Evolutionary conservation across 441 rosid species (phyloP).

Genomic region (Pelargonium fulgidum): DNA sequence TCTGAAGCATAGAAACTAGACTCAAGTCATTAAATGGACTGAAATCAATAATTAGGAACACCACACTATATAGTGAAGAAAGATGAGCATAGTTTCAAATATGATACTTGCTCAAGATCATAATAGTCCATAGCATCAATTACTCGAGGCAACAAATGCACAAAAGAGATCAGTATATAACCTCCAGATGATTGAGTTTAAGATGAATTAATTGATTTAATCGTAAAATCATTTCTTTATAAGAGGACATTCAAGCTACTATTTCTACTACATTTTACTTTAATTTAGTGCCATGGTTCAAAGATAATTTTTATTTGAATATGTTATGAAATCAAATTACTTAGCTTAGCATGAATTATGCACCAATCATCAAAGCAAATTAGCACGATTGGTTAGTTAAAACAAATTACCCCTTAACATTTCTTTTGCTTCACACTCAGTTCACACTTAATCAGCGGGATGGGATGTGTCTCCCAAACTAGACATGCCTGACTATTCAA

Average conservation of each 20-base stretch:
- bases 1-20: slow-evolving; percentile 14
- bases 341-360: background rate
- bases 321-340: too few relatives aligned
- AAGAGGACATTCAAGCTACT: background rate
- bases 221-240: background rate
- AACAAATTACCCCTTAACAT: background rate
- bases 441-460: background rate
- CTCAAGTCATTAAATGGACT: slow-evolving; percentile 6
- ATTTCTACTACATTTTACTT: background rate
- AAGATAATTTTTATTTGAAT: background rate
- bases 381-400: background rate
- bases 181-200: background rate
- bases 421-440: background rate
- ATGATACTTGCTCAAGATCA: slow-evolving; percentile 12
- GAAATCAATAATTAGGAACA: slow-evolving; percentile 3
- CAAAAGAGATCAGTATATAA: background rate
- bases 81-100: slow-evolving; percentile 6
- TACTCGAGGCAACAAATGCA: background rate
- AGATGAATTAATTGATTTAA: background rate
- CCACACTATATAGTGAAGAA: slow-evolving; percentile 3
- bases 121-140: background rate
- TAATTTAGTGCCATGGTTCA: background rate
- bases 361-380: background rate
- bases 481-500: background rate
- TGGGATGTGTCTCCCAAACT: background rate